phyloP scores from a whole-genome alignment of 495 filamentous ascomycete genomes.

The Daldinia bambusicola region DNA sequence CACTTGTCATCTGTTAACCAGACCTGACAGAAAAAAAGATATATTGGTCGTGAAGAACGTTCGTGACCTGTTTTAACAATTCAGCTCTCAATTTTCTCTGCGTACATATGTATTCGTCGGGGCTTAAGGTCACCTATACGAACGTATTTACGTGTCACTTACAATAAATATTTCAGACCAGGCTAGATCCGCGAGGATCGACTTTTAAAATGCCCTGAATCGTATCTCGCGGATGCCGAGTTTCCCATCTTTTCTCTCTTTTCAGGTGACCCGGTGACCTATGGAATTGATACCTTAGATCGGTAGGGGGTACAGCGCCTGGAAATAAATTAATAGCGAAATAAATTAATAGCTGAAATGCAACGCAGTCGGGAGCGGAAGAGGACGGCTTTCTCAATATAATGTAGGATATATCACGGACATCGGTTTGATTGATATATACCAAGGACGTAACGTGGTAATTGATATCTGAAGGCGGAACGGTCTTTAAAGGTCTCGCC shows the following conservation, averaged over 20 bases:
- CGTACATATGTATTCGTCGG: background rate
- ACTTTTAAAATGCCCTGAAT: background rate
- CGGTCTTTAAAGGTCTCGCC: background rate
- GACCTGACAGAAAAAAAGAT: too few species aligned
- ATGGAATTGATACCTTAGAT: background rate
- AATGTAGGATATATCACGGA: background rate
- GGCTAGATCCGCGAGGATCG: background rate
- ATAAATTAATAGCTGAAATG: slow-evolving; percentile 1
- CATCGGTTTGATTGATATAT: background rate
- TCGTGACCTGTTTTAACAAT: background rate
- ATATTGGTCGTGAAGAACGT: background rate
- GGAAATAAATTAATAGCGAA: background rate
- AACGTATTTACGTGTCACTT: too few species aligned
- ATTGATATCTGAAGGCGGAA: background rate
- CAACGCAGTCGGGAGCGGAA: background rate
- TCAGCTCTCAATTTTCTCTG: background rate
- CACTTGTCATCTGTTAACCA: too few species aligned
- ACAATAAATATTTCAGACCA: background rate
- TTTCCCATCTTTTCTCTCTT: background rate
- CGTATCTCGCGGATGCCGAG: background rate
- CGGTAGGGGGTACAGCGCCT: too few species aligned
- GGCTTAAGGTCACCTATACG: background rate
- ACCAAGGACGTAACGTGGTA: background rate
- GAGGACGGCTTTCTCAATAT: background rate
- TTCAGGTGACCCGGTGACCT: background rate